Base-by-base conservation (phyloP, 2,329 filamentous ascomycete genomes). In the Penicillium glabrum region DNA sequence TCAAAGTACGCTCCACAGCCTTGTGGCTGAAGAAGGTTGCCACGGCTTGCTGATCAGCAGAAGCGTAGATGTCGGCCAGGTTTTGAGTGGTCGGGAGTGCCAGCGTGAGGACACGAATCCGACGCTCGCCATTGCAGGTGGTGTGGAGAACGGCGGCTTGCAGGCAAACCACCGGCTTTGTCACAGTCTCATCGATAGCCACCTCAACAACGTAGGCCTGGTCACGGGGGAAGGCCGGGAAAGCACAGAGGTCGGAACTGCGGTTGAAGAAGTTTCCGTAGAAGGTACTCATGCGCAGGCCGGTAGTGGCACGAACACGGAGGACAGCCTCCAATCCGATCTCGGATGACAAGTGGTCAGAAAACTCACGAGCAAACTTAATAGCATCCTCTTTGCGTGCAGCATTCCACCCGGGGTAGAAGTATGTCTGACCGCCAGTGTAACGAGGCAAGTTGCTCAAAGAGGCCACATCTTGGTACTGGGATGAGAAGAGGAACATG, bases 181-280 rank as follows among this genome's bases (percentile, higher is more conserved):
- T 90, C 59, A 99, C 82, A 35, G 86, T 95, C 79, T 99, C 95
- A 67, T 99, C 95, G 64, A 99, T 98, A 14, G 95, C 93, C 54
- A 99, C 96, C 76, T 99, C 95, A 21, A 99, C 93, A 44, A 98
- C 95, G 72, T 98, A 98, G 61, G 90, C 92, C 75, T 99, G 95
- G 69, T 99, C 95, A 71, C 95, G 89, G 31, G 95, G 95, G 81
- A 99, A 98, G 0, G 95, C 93, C 1, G 95, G 95, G 83, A 99
- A 99, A 13, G 95, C 95, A 74, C 95, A 98, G 31, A 99, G 86
- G 78, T 99, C 95, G 16, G 93, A 97, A 72, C 91, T 96, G 66
- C 95, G 86, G 80, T 98, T 99, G 83, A 99, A 99, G 78, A 99
- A 99, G 80, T 99, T 99, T 65, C 95, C 95, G 75, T 98, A 99